phyloP scores from a whole-genome alignment of 169 alveolate species.

The Babesia divergens region DNA sequence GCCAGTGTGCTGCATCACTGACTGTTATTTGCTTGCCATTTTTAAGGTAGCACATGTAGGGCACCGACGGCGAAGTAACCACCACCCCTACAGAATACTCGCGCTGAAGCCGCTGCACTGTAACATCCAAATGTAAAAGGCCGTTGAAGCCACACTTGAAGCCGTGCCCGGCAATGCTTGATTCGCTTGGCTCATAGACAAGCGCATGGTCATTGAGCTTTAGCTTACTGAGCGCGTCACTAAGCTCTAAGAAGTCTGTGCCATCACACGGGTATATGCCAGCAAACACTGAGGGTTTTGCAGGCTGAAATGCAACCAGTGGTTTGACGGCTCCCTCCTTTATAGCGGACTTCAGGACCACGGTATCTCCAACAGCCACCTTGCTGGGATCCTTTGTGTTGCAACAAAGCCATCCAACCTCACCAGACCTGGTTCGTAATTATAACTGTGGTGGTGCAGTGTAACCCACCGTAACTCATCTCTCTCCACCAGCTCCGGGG shows the following conservation, averaged over 20 bases:
- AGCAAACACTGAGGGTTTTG: constrained; percentile 87
- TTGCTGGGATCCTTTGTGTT: constrained; percentile 68
- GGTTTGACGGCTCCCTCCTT: constrained; percentile 53
- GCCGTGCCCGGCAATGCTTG: constrained; percentile 90
- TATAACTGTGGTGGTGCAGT: background rate
- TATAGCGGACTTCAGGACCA: constrained; percentile 51
- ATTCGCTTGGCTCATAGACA: constrained; percentile 77
- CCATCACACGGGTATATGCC: constrained; percentile 87
- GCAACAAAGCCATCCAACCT: constrained; percentile 67
- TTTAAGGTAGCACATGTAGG: constrained; percentile 48
- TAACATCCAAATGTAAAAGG: constrained; percentile 90
- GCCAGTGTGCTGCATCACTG: constrained; percentile 66
- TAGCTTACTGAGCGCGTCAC: constrained; percentile 81
- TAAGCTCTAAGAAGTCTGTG: constrained; percentile 63
- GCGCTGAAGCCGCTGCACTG: constrained; percentile 87
- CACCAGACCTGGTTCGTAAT: constrained; percentile 41
- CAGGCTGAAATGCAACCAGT: constrained; percentile 55
- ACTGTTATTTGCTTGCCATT: constrained; percentile 35
- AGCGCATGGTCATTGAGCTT: constrained; percentile 88
- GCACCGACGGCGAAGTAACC: constrained; percentile 88
- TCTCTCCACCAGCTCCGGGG: constrained; percentile 65
- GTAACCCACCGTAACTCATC: constrained; percentile 34
- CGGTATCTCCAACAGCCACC: constrained; percentile 82
- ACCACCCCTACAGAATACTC: constrained; percentile 84
- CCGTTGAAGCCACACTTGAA: constrained; percentile 94